Base-by-base conservation (phyloP, 352 stramenopile genomes). In the Pythium aristosporum region DNA sequence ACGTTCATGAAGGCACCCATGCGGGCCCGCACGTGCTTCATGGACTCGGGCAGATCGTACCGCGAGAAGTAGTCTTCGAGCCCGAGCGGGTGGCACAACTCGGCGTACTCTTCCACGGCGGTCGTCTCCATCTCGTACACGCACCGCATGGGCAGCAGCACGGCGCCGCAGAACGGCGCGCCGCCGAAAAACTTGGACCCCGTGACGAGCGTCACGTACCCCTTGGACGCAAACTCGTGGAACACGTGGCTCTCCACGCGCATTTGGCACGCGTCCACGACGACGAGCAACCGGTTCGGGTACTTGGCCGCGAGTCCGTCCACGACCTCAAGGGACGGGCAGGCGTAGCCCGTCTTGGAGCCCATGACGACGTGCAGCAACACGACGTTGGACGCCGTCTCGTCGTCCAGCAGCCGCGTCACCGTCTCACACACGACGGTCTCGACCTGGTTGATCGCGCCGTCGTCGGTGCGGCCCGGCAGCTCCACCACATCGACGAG, bases 111-210 rank as follows among this genome's bases (percentile, higher is more conserved):
- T 44, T 84, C 74, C 7, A 85, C 70, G 7, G 79, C 76, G 6
- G 76, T 76, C 9, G 72, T 73, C 76, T 96, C 85, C 70, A 96
- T 86, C 61, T 96, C 88, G 44, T 82, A 80, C 21, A 94, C 76
- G 39, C 78, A 89, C 20, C 75, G 80, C 62, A 86, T 87, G 0
- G 89, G 86, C 62, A 96, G 68, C n/a, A 96, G 60, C 49, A 96
- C 81, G 4, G 82, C 85, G 56, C 89, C 89, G 49, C 86, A 94
- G 65, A 96, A 96, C 3, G 89, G 89, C 0, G 85, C 87, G 8
- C 86, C 89, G 16, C 76, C 86, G 53, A 92, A 96, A 66, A 95
- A 96, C 70, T 96, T 96, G 48, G 86, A 96, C 30, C 86, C 88
- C 3, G 89, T 96, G 21, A 91, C 75, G 15, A 96, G 73, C 34